Base-by-base conservation (phyloP, 352 stramenopile genomes). In the Globisporangium emineosum region DNA sequence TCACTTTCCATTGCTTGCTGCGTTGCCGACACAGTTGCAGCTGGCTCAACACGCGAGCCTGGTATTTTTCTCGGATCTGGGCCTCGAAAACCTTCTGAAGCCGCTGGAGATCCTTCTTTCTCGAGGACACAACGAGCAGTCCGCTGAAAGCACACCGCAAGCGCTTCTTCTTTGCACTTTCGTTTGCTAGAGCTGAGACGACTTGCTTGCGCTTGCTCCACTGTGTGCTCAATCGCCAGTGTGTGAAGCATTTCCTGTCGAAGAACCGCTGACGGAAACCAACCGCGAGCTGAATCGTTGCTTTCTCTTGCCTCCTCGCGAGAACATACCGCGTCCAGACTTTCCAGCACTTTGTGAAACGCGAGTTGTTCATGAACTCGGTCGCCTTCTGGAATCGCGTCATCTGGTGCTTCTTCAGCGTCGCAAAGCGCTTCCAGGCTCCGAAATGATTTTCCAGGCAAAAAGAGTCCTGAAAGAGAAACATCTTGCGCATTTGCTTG, bases 381-480 rank as follows among this genome's bases (percentile, higher is more conserved):
- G 62, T 77, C 1, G 72, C 72, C 3, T 43, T 42, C 23, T 64
- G 49, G 12, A 86, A 33, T 30, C 64, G 74, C 33, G 62, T 52
- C 12, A 76, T 51, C 33, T 73, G 62, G 13, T 78, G 43, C 43
- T 69, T 77, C 23, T 70, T 73, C 10, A 60, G n/a, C 12, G 21
- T 43, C 3, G 66, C 43, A 19, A 70, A 72, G 7, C 69, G 70
- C 50, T 78, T 83, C 81, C 81, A 90, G 3, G 71, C 67, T 3
- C 60, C 51, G 55, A 88, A 86, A 45, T 88, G 77, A 8, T n/a
- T 73, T 50, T 77, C 69, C 0, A 75, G 52, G 23, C 65, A 62
- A 27, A 74, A 78, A 1, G 57, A 50, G 33, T 76, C 70, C 54
- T 87, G 77, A 33, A 68, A 75, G 6, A 52, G 47, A 30, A 85